These are phyloP conservation scores for Lasiodiplodia gonubiensis DNA, from an alignment of 2,329 filamentous ascomycete species.

Conservation along the genomic window DNA sequence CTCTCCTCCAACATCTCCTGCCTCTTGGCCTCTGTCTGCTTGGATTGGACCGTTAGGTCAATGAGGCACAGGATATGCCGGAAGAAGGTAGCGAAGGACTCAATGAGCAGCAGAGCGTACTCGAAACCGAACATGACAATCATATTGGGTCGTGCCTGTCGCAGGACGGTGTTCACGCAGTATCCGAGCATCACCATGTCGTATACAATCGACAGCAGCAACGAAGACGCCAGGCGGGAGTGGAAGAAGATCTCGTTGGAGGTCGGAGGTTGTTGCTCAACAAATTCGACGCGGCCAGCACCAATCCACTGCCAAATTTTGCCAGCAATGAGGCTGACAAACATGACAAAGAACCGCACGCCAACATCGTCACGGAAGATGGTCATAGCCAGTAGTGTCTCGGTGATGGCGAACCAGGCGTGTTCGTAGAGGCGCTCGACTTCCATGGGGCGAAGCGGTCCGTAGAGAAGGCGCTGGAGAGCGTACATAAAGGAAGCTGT, in stretches of 20 bases:
- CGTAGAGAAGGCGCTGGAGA: constrained; percentile 88
- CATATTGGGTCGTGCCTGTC: constrained; percentile 91
- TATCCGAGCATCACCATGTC: constrained; percentile 82
- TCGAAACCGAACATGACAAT: constrained; percentile 99
- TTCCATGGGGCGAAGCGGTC: constrained; percentile 87
- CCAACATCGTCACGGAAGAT: constrained; percentile 96
- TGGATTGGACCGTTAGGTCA: constrained; percentile 75
- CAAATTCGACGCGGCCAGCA: constrained; percentile 88
- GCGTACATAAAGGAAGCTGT: constrained; percentile 83
- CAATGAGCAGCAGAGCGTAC: constrained; percentile 84
- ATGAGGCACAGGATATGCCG: constrained; percentile 80
- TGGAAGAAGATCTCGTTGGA: constrained; percentile 86
- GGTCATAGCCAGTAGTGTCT: constrained; percentile 97
- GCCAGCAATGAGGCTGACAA: constrained; percentile 86
- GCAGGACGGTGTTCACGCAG: constrained; percentile 79
- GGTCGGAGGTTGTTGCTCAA: constrained; percentile 92
- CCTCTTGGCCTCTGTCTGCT: constrained; percentile 70
- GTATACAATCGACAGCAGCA: constrained; percentile 79
- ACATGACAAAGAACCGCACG: constrained; percentile 95
- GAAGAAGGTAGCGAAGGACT: constrained; percentile 76
- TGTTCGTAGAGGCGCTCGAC: constrained; percentile 97
- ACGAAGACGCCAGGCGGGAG: constrained; percentile 75
- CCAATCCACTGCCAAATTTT: constrained; percentile 99
- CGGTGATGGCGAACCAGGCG: constrained; percentile 96
- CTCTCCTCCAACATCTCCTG: constrained; percentile 64